Percentiles rank a stretch among this genome's conserved stretches.
phyloP scores from a whole-genome alignment of 257 asterid species.

The Ligustrum vulgare region DNA sequence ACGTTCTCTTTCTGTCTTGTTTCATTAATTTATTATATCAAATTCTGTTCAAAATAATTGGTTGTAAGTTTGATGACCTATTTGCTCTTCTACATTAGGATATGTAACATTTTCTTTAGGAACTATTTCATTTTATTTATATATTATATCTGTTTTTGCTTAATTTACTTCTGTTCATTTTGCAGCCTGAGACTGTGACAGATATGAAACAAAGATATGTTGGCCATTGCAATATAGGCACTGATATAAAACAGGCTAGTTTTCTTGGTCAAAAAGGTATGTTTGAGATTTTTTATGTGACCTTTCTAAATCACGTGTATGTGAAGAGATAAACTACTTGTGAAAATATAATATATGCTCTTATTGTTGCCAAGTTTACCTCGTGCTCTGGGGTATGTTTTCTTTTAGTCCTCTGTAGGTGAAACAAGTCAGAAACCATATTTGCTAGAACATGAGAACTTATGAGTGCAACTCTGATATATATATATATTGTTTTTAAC shows the following conservation, averaged over 20 bases:
- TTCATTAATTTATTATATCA: neutral
- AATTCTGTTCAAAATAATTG: neutral
- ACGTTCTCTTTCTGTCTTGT: neutral
- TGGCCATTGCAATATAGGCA: constrained; percentile 91
- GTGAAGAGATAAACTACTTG: neutral
- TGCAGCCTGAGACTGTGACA: constrained; percentile 79
- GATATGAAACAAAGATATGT: constrained; percentile 93
- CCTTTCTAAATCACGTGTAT: constrained; percentile 9
- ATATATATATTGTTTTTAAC: neutral
- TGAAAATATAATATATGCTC: neutral
- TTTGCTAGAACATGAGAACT: neutral
- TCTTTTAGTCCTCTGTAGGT: neutral
- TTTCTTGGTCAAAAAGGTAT: constrained; percentile 93
- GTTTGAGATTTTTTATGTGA: constrained; percentile 14
- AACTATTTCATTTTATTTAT: neutral
- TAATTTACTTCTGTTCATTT: constrained; percentile 24
- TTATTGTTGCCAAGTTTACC: neutral
- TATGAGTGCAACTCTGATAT: neutral
- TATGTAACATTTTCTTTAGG: neutral
- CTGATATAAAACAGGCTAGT: constrained; percentile 97
- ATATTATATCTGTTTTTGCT: constrained; percentile 2
- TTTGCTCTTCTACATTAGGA: neutral
- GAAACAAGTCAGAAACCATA: neutral
- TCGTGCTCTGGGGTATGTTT: neutral
- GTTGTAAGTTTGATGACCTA: neutral